These are phyloP conservation scores for Aspergillus asperescens DNA, from an alignment of 495 filamentous ascomycete genomes.

Conservation along the genomic window DNA sequence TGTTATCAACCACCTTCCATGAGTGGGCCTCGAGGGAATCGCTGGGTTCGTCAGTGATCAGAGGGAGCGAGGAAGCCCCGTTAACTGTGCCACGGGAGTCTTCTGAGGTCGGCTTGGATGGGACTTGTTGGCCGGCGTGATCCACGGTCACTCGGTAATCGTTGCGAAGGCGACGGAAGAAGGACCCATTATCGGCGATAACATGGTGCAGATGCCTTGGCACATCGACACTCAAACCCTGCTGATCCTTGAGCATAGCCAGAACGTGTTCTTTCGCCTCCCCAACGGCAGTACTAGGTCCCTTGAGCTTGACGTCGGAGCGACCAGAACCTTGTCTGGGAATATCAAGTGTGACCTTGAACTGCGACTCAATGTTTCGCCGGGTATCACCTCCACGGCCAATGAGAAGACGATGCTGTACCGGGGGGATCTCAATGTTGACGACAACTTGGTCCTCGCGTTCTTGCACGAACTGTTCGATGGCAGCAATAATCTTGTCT, in stretches of 20 bases:
- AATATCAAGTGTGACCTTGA: constrained; percentile 84
- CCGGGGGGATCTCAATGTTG: constrained; percentile 70
- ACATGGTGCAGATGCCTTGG: constrained; percentile 75
- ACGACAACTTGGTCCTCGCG: constrained; percentile 72
- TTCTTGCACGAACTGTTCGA: constrained; percentile 71
- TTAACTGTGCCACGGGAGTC: constrained; percentile 41
- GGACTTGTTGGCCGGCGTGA: constrained; percentile 72
- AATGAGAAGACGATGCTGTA: constrained; percentile 87
- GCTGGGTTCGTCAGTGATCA: constrained; percentile 81
- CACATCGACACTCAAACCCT: constrained; percentile 78
- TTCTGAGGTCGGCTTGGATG: constrained; percentile 53
- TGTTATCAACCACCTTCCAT: constrained; percentile 69
- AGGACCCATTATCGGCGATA: constrained; percentile 81
- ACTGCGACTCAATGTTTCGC: constrained; percentile 79
- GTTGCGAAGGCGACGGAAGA: constrained; percentile 81
- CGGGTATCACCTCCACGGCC: constrained; percentile 85
- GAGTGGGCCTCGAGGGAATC: constrained; percentile 58
- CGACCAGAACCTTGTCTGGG: constrained; percentile 69
- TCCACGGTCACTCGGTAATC: constrained; percentile 85
- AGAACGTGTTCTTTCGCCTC: constrained; percentile 80
- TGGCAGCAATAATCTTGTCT: constrained; percentile 78
- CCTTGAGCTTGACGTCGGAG: constrained; percentile 74
- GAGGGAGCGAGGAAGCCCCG: constrained; percentile 55
- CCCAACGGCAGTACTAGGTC: constrained; percentile 69
- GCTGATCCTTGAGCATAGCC: constrained; percentile 73